A percentile compares a stretch with the other conserved stretches of the same genome.
phyloP scores from a whole-genome alignment of 2,329 filamentous ascomycete genomes.

The Mycosphaerelloides madeirae region DNA sequence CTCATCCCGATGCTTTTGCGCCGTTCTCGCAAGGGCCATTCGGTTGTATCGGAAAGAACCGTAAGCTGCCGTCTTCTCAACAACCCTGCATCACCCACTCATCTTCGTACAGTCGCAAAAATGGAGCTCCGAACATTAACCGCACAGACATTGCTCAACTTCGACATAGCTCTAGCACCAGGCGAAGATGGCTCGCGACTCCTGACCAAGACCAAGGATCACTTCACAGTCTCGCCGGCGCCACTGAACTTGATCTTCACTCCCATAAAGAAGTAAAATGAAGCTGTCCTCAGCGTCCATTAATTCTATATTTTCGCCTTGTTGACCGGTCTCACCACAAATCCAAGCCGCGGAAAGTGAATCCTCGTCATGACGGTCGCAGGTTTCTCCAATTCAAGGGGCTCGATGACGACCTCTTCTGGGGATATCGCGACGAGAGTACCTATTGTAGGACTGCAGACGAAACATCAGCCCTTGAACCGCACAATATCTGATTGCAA shows the following conservation, averaged over 20 bases:
- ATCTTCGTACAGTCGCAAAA: slow-evolving; percentile 32
- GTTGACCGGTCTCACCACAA: slow-evolving; percentile 30
- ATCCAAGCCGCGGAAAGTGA: slow-evolving; percentile 40
- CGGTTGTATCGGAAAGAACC: slow-evolving; percentile 35
- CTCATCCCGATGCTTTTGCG: slow-evolving; percentile 34
- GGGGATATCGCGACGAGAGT: slow-evolving; percentile 35
- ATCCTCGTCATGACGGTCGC: slow-evolving; percentile 32
- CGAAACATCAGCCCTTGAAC: background rate
- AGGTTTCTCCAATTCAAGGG: slow-evolving; percentile 24
- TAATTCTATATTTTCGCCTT: slow-evolving; percentile 24
- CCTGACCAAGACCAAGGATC: slow-evolving; percentile 32
- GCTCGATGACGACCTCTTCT: slow-evolving; percentile 39
- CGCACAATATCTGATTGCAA: background rate
- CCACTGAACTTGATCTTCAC: slow-evolving; percentile 18
- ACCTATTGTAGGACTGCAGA: slow-evolving; percentile 33
- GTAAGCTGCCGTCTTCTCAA: slow-evolving; percentile 6
- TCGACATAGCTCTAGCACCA: slow-evolving; percentile 35
- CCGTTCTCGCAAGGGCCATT: slow-evolving; percentile 35
- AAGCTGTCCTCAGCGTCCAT: no score
- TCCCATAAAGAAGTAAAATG: no score
- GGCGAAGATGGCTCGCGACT: slow-evolving; percentile 34
- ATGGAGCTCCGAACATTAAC: slow-evolving; percentile 35
- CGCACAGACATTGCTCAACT: slow-evolving; percentile 34
- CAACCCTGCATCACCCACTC: background rate
- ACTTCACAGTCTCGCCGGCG: slow-evolving; percentile 32